phyloP scores from a whole-genome alignment of 192 early-diverging fungal species.

The Pilaira anomala region DNA sequence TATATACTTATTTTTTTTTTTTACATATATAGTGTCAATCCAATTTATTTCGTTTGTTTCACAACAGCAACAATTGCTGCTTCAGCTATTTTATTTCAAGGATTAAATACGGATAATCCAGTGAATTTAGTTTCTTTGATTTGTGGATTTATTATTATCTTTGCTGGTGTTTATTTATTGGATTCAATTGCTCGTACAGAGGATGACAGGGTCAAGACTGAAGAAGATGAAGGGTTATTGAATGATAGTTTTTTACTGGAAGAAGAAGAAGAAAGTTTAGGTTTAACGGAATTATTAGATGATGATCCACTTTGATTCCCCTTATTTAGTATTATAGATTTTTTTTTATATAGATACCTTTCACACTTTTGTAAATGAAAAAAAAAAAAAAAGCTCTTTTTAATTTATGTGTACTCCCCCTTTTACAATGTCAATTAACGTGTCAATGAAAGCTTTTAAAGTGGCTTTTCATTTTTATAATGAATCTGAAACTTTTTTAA shows the following conservation, averaged over 20 bases:
- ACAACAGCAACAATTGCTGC: conserved; percentile 91
- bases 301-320: conserved; percentile 8
- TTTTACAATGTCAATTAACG: too few relatives aligned
- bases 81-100: conserved; percentile 87
- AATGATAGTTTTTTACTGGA: conserved; percentile 50
- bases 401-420: too few relatives aligned
- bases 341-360: too few relatives aligned
- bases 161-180: conserved; percentile 87
- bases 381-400: background rate
- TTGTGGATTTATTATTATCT: conserved; percentile 89
- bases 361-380: background rate
- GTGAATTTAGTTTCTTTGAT: conserved; percentile 86
- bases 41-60: conserved; percentile 95
- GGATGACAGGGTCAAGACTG: conserved; percentile 17
- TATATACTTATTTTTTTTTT: too few relatives aligned
- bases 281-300: conserved; percentile 9
- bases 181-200: conserved; percentile 50
- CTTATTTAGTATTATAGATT: background rate
- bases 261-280: conserved; percentile 40
- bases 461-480: too few relatives aligned
- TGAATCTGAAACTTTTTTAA: too few relatives aligned
- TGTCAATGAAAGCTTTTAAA: too few relatives aligned
- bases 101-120: conserved; percentile 71
- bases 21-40: conserved; percentile 49
- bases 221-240: conserved; percentile 38